A percentile compares a stretch with the other conserved stretches of the same genome.
These are phyloP conservation scores for Acacia acuminata DNA, from an alignment of 306 rosid species.

Conservation along the genomic window DNA sequence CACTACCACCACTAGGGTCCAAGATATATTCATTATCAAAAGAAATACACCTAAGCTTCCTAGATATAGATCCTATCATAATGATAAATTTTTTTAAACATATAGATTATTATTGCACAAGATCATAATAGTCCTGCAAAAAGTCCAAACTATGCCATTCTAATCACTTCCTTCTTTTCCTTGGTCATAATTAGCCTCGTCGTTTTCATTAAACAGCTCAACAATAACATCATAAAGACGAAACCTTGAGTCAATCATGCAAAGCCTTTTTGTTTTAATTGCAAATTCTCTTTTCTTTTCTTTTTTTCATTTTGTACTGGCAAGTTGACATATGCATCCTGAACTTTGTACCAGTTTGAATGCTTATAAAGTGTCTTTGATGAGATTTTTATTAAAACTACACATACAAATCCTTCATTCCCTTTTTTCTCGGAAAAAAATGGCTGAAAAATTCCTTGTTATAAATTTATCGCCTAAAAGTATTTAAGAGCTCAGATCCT, in stretches of 20 bases:
- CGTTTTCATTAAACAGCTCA: neutral
- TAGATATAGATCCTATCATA: no score
- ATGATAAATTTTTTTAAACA: no score
- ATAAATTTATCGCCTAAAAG: no score
- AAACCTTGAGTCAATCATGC: neutral
- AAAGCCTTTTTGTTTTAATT: neutral
- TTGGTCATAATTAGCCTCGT: neutral
- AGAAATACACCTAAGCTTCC: no score
- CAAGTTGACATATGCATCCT: neutral
- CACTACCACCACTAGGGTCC: no score
- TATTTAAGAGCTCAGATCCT: neutral
- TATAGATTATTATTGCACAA: neutral
- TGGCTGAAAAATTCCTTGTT: neutral
- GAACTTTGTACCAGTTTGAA: neutral
- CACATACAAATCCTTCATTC: neutral
- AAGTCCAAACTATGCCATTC: neutral
- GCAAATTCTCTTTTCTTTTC: neutral
- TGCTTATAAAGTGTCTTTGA: neutral
- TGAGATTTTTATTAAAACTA: neutral
- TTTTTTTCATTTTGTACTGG: neutral
- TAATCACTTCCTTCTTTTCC: slow-evolving; percentile 17
- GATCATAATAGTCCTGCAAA: neutral
- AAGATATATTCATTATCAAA: no score
- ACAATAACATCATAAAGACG: neutral
- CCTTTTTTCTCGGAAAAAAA: no score